Percentiles rank a stretch among this genome's conserved stretches.
phyloP scores from a whole-genome alignment of 1,284 basidiomycete genomes.

The Chalciporus sp. region DNA sequence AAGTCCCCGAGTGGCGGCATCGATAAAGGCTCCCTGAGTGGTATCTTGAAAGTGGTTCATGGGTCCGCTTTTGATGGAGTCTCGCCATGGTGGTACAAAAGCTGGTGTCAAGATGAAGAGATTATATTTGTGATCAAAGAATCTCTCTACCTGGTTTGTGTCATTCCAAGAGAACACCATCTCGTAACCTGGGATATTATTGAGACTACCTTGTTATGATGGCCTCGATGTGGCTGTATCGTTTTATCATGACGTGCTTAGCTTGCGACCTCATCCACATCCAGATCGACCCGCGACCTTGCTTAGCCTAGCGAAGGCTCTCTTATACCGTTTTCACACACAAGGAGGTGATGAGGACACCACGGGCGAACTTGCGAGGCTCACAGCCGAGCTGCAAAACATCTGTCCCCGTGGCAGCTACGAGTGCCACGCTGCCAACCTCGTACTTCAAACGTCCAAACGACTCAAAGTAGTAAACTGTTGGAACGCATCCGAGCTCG shows the following conservation, averaged over 20 bases:
- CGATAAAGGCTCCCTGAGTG: too few relatives aligned
- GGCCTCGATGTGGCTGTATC: too few relatives aligned
- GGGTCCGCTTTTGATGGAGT: too few relatives aligned
- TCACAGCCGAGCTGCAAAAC: background rate
- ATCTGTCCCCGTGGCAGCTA: background rate
- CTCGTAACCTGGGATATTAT: too few relatives aligned
- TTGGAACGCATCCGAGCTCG: background rate
- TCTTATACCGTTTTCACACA: conserved; percentile 1
- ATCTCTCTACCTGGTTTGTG: too few relatives aligned
- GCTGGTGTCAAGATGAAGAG: too few relatives aligned
- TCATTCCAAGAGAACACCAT: too few relatives aligned
- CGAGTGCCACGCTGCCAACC: background rate
- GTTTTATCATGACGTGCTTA: conserved; percentile 9
- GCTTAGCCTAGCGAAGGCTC: background rate
- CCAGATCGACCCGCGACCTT: conserved; percentile 7
- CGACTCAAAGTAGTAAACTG: background rate
- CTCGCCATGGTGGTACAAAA: too few relatives aligned
- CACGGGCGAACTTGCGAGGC: background rate
- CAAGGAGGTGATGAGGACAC: background rate
- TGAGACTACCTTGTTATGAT: too few relatives aligned
- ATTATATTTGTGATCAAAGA: too few relatives aligned
- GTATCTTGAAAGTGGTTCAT: too few relatives aligned
- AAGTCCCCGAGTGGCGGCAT: too few relatives aligned
- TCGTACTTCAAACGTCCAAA: background rate
- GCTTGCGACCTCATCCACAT: background rate